Conservation (phyloP, 2,329 filamentous ascomycete genomes). For the Trematosphaeria pertusa region DNA sequence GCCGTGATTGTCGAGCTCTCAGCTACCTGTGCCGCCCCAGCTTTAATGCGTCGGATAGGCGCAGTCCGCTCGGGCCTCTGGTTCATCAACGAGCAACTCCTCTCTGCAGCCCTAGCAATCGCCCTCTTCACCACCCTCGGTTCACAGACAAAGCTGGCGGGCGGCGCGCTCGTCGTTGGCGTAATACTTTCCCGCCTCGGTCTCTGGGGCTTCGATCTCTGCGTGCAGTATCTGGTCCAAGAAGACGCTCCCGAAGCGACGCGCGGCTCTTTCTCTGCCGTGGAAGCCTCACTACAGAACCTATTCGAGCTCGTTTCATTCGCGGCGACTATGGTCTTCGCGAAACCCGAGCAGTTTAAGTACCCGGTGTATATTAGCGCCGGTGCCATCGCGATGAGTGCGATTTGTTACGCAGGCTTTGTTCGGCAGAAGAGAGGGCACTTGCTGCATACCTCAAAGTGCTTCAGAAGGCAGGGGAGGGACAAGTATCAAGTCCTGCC, state of each 20-base stretch:
- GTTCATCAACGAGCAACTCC: constrained; percentile 73
- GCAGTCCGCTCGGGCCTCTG: constrained; percentile 72
- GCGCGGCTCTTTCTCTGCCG: constrained; percentile 72
- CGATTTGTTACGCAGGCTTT: constrained; percentile 62
- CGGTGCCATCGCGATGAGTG: constrained; percentile 58
- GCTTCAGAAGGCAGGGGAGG: constrained; percentile 23
- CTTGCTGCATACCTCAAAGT: constrained; percentile 58
- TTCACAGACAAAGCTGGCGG: constrained; percentile 27
- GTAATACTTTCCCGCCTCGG: constrained; percentile 52
- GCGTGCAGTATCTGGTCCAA: constrained; percentile 55
- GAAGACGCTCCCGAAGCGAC: constrained; percentile 48
- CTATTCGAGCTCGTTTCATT: constrained; percentile 74
- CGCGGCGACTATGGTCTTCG: constrained; percentile 69
- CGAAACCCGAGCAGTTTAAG: constrained; percentile 68
- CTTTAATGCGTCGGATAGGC: constrained; percentile 58
- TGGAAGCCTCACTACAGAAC: constrained; percentile 73
- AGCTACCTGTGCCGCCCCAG: constrained; percentile 67
- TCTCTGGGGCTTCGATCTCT: constrained; percentile 58
- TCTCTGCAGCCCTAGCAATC: constrained; percentile 56
- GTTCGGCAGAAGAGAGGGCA: constrained; percentile 66
- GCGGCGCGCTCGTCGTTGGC: constrained; percentile 44
- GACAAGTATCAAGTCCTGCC: constrained; percentile 18
- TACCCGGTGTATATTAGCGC: constrained; percentile 68
- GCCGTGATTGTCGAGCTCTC: constrained; percentile 64
- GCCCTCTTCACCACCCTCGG: constrained; percentile 28